A percentile compares a stretch with the other conserved stretches of the same genome.
Evolutionary conservation across 768 basidiomycete species (phyloP).

Genomic region (Lanmaoa rubissima): DNA sequence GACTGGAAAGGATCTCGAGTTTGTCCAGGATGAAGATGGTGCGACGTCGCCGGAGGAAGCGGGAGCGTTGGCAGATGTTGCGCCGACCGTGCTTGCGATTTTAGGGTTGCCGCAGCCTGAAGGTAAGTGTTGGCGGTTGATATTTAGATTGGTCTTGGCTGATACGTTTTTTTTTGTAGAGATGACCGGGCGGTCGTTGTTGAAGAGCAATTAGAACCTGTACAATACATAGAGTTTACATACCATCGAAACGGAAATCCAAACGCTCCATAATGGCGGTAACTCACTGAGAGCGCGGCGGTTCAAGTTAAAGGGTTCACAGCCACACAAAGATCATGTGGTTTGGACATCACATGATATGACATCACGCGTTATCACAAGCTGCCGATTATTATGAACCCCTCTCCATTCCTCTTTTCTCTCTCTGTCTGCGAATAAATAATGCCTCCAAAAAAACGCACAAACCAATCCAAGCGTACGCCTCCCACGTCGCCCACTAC

Average conservation of each 20-base stretch:
- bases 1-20: constrained; percentile 60
- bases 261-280: no score
- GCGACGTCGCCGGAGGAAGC: constrained; percentile 52
- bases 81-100: constrained; percentile 81
- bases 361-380: constrained; percentile 11
- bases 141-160: not conserved
- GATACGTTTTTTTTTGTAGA: constrained; percentile 12
- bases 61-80: constrained; percentile 86
- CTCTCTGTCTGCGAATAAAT: not conserved
- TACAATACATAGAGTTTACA: constrained; percentile 10
- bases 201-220: constrained; percentile 25
- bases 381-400: not conserved
- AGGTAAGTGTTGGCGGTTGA: constrained; percentile 39
- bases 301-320: not conserved
- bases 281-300: no score
- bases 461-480: constrained; percentile 8
- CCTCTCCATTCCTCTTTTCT: not conserved
- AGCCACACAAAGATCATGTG: not conserved
- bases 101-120: constrained; percentile 72
- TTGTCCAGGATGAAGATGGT: constrained; percentile 49
- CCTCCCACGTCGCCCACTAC: constrained; percentile 6
- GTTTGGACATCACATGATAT: constrained; percentile 15
- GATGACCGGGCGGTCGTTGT: constrained; percentile 31
- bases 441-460: constrained; percentile 22
- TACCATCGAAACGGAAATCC: not conserved